Conservation (phyloP, 2,329 filamentous ascomycete species). For the Zasmidium cellare region DNA sequence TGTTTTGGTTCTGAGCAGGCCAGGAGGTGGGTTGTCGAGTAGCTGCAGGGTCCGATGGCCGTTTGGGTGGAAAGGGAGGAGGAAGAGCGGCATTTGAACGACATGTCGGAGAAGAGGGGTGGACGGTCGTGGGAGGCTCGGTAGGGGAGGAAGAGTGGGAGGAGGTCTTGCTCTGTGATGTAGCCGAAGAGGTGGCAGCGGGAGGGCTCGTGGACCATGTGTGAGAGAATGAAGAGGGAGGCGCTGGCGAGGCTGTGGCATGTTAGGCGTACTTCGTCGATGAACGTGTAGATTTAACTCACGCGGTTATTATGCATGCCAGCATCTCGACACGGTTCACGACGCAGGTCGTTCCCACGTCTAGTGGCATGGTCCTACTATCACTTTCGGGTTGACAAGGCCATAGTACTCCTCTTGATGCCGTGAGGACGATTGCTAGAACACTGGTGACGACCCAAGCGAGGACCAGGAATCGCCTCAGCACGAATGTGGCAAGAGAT, state of each 20-base stretch:
- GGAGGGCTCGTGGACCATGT: slow-evolving; percentile 26
- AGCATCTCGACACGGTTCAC: slow-evolving; percentile 27
- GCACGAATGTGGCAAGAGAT: slow-evolving; percentile 17
- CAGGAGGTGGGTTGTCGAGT: slow-evolving; percentile 14
- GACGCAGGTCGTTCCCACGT: slow-evolving; percentile 26
- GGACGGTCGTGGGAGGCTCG: slow-evolving; percentile 13
- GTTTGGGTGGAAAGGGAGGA: slow-evolving; percentile 24
- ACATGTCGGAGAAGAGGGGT: slow-evolving; percentile 28
- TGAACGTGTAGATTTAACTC: slow-evolving; percentile 8
- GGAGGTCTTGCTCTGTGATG: slow-evolving; percentile 16
- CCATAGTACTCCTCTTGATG: slow-evolving; percentile 24
- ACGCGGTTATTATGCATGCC: slow-evolving; percentile 27
- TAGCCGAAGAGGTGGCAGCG: slow-evolving; percentile 28
- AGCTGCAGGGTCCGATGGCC: slow-evolving; percentile 1
- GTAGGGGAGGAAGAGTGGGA: slow-evolving; percentile 25
- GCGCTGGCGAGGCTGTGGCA: slow-evolving; percentile 21
- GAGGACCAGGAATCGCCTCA: slow-evolving; percentile 16
- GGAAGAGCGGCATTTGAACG: slow-evolving; percentile 34
- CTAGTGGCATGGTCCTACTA: slow-evolving; percentile 1
- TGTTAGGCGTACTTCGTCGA: slow-evolving; percentile 3
- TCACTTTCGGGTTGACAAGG: neutral
- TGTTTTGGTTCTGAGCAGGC: slow-evolving; percentile 16
- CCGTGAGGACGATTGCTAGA: slow-evolving; percentile 27
- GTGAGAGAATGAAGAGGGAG: slow-evolving; percentile 26
- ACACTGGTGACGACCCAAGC: slow-evolving; percentile 28